These are phyloP conservation scores for Cucurbita moschata DNA, from an alignment of 306 rosid species.

Conservation along the genomic window DNA sequence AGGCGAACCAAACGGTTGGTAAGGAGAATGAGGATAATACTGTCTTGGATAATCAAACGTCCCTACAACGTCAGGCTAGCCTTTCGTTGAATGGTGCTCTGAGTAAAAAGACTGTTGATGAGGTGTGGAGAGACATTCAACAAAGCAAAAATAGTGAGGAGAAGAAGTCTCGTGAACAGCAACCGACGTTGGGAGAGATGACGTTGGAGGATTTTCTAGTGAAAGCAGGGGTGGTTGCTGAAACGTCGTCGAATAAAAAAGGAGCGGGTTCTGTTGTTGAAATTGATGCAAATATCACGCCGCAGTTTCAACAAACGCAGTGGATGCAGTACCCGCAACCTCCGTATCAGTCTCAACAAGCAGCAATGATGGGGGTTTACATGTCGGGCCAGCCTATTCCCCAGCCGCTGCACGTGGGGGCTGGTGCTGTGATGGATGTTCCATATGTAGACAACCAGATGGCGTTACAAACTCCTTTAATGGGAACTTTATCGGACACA, in stretches of 20 bases:
- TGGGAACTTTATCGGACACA: constrained; percentile 54
- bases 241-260: constrained; percentile 32
- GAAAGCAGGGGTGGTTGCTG: constrained; percentile 74
- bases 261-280: constrained; percentile 21
- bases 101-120: constrained; percentile 87
- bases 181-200: constrained; percentile 84
- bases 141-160: constrained; percentile 36
- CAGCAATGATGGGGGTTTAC: constrained; percentile 53
- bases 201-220: constrained; percentile 92
- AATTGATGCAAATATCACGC: constrained; percentile 27
- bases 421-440: constrained; percentile 47
- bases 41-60: constrained; percentile 29
- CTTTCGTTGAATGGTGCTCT: constrained; percentile 46
- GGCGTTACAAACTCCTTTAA: constrained; percentile 45
- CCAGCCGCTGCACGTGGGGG: constrained; percentile 47
- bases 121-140: constrained; percentile 94
- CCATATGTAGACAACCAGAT: constrained; percentile 47
- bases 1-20: constrained; percentile 48
- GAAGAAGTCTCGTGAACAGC: constrained; percentile 47
- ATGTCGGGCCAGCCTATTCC: constrained; percentile 43
- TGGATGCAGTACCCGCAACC: constrained; percentile 69
- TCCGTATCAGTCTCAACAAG: constrained; percentile 61
- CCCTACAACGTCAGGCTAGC: constrained; percentile 58
- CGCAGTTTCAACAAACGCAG: constrained; percentile 48
- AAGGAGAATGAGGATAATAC: constrained; percentile 30